phyloP scores from a whole-genome alignment of 2,329 filamentous ascomycete genomes.

The Penicillium sp. region DNA sequence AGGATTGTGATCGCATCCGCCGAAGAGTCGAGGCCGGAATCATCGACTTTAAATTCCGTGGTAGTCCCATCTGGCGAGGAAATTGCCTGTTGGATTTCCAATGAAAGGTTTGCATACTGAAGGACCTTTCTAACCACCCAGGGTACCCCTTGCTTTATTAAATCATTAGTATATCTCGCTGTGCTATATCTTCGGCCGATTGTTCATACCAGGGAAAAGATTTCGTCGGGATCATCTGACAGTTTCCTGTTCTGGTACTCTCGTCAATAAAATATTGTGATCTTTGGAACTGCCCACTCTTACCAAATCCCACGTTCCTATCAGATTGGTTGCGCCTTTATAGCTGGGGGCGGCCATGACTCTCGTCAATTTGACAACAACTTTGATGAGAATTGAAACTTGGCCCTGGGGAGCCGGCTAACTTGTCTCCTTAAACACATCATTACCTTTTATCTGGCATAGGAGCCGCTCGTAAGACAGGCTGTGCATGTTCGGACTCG shows the following conservation, averaged over 20 bases:
- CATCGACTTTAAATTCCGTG: background rate
- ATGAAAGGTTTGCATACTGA: conserved; percentile 11
- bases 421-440: background rate
- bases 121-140: conserved; percentile 16
- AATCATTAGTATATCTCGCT: background rate
- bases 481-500: conserved; percentile 12
- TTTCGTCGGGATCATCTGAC: conserved; percentile 18
- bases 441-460: background rate
- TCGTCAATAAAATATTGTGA: background rate
- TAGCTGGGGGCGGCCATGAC: conserved; percentile 7
- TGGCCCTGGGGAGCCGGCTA: background rate
- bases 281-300: background rate
- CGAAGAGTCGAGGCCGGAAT: background rate
- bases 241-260: conserved; percentile 15
- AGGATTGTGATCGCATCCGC: conserved; percentile 3
- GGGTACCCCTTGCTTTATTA: conserved; percentile 18
- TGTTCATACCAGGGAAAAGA: conserved; percentile 15
- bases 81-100: conserved; percentile 14
- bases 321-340: conserved; percentile 7
- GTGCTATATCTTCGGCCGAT: background rate
- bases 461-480: background rate
- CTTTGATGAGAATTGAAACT: background rate
- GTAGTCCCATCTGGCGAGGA: background rate
- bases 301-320: conserved; percentile 18
- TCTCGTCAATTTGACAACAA: background rate